Base-by-base conservation (phyloP, 2,329 filamentous ascomycete genomes). In the Colletotrichum sp. region DNA sequence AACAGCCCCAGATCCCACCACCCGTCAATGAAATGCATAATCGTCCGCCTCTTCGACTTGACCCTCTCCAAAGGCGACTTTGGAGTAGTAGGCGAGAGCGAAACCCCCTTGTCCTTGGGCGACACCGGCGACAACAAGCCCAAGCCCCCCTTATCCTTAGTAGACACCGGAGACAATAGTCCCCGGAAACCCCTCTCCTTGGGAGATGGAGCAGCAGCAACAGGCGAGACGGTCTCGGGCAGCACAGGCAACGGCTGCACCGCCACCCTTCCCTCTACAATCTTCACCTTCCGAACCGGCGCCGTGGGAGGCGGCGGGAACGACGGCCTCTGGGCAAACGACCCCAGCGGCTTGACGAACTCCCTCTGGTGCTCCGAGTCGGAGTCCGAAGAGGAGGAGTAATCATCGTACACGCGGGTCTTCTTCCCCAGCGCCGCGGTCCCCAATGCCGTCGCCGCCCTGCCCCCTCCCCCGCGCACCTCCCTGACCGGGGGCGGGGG, bases 1-100 rank as follows among this genome's bases (percentile, higher is more conserved):
- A 90, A 77, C 70, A 90, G 79, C 5, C 85, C 87, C 70, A 90
- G 81, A 80, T 90, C 89, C 89, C 89, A 90, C 89, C 89, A 90
- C 7, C 89, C 89, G 56, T 90, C 88, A 32, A 90, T 83, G 24
- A 85, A 82, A 52, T 87, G 83, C 76, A 89, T 82, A 26, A 90
- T 81, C 1, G 88, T 90, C 82, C 83, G 88, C 9, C 88, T 84
- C 78, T 83, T 85, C 34, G 84, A 83, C 69, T 82, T 84, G 3
- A 75, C 78, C 5, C 74, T 55, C 7, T 38, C 69, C 6, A 74
- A 63, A 4, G 48, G 36, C 28, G 43, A 21, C 1, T 52, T 52
- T 1, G 43, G 43, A 7, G 43, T 4, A 3, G 43, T 52, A 21
- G 43, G 43, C 0, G 43, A 52, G 10, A 52, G n/a, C 10, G n/a